Evolutionary conservation across 2,329 filamentous ascomycete species (phyloP).

Genomic region (Alternaria sp.): DNA sequence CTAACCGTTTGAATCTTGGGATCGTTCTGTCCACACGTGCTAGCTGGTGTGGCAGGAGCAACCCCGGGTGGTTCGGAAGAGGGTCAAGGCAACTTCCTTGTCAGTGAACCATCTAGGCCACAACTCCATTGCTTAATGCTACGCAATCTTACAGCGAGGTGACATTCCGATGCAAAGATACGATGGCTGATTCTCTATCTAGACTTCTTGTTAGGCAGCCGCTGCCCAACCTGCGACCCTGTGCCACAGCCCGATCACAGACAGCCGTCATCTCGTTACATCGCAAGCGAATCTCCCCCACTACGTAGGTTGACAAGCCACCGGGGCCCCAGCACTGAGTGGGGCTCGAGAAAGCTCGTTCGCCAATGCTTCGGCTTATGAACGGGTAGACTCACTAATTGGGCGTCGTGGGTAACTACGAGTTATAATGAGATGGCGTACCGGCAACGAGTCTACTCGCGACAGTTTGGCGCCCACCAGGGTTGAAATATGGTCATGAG

Average conservation of each 20-base stretch:
- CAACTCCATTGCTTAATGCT: not conserved
- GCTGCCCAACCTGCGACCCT: not conserved
- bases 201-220: not conserved
- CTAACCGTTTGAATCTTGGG: not conserved
- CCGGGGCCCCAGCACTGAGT: not conserved
- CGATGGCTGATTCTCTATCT: not conserved
- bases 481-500: not conserved
- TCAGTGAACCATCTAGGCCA: not conserved
- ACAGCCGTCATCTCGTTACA: not conserved
- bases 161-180: not conserved
- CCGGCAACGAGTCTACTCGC: not conserved
- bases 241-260: not conserved
- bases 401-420: not conserved
- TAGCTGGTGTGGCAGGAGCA: not conserved
- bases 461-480: not conserved
- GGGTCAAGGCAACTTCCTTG: not conserved
- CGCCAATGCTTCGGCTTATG: not conserved
- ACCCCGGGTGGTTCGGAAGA: not conserved
- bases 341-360: not conserved
- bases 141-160: not conserved
- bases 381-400: not conserved
- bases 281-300: not conserved
- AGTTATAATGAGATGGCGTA: not conserved
- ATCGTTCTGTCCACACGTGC: not conserved
- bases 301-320: not conserved